Evolutionary conservation across 1,284 basidiomycete species (phyloP).

Genomic region (Volvariella surrecta): DNA sequence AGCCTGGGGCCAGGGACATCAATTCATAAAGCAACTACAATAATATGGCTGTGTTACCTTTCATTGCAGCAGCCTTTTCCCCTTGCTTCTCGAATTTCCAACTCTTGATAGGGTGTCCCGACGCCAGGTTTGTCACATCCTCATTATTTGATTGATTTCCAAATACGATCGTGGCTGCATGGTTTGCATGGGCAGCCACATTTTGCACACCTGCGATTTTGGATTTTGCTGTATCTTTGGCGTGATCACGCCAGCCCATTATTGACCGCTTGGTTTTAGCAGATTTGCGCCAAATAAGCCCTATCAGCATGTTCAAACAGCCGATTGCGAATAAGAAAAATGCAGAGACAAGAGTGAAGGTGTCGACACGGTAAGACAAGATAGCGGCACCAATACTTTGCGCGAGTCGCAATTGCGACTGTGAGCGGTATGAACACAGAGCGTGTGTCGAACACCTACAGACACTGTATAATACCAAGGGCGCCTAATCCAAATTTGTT

Average conservation of each 20-base stretch:
- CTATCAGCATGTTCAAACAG: constrained; percentile 74
- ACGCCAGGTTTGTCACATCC: constrained; percentile 8
- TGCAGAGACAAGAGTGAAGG: constrained; percentile 79
- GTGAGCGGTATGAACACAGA: not conserved
- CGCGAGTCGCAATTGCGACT: constrained; percentile 8
- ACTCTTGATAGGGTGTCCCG: constrained; percentile 25
- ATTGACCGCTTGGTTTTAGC: constrained; percentile 56
- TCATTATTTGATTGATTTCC: too few species aligned
- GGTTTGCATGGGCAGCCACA: too few species aligned
- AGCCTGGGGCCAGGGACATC: not conserved
- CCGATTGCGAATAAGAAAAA: constrained; percentile 85
- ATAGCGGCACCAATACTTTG: constrained; percentile 69
- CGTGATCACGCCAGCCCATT: constrained; percentile 49
- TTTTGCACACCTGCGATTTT: not conserved
- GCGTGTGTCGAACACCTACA: constrained; percentile 34
- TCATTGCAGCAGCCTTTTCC: constrained; percentile 63
- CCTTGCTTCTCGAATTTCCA: constrained; percentile 59
- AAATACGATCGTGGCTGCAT: too few species aligned
- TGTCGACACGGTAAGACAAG: constrained; percentile 77
- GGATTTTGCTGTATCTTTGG: constrained; percentile 18
- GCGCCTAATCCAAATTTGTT: constrained; percentile 75
- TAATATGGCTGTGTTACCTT: constrained; percentile 1
- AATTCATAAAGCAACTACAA: too few species aligned
- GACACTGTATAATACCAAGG: constrained; percentile 76
- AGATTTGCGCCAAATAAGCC: constrained; percentile 61